A percentile compares a stretch with the other conserved stretches of the same genome.
Evolutionary conservation across 2,329 filamentous ascomycete species (phyloP).

Genomic region (Aspergillus sp.): DNA sequence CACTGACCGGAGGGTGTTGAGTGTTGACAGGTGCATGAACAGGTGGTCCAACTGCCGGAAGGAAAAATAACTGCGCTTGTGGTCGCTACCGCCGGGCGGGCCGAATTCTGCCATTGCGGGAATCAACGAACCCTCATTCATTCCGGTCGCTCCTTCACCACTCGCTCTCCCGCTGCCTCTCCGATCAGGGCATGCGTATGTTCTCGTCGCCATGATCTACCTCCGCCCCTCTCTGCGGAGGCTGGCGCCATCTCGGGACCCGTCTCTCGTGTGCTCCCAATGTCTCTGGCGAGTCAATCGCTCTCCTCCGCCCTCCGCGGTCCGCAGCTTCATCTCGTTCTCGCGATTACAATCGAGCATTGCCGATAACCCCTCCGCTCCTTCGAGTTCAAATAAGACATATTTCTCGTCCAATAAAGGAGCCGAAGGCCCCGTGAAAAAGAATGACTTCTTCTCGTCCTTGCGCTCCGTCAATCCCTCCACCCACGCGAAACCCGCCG

Average conservation of each 20-base stretch:
- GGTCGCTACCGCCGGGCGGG: constrained; percentile 29
- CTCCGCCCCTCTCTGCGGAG: constrained; percentile 37
- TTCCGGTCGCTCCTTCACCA: constrained; percentile 1
- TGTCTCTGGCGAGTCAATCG: constrained; percentile 29
- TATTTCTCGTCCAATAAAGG: constrained; percentile 41
- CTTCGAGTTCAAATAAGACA: constrained; percentile 33
- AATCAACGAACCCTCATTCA: constrained; percentile 14
- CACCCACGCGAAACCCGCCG: constrained; percentile 4
- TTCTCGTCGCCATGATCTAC: constrained; percentile 34
- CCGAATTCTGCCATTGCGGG: constrained; percentile 23
- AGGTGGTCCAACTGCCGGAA: neutral
- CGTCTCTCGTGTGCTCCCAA: constrained; percentile 32
- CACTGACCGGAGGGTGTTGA: neutral
- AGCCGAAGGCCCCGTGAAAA: constrained; percentile 17
- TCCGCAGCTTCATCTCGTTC: constrained; percentile 34
- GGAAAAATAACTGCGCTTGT: constrained; percentile 21
- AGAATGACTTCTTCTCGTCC: constrained; percentile 27
- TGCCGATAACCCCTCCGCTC: constrained; percentile 26
- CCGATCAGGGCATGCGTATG: constrained; percentile 12
- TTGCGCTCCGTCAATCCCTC: constrained; percentile 24
- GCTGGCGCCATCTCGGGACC: constrained; percentile 31
- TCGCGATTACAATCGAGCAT: constrained; percentile 30
- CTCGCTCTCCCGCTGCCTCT: neutral
- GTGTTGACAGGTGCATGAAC: neutral
- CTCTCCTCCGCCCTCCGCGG: constrained; percentile 16